Conservation (phyloP, 2,329 filamentous ascomycete species). For the Cladosporium sp. region DNA sequence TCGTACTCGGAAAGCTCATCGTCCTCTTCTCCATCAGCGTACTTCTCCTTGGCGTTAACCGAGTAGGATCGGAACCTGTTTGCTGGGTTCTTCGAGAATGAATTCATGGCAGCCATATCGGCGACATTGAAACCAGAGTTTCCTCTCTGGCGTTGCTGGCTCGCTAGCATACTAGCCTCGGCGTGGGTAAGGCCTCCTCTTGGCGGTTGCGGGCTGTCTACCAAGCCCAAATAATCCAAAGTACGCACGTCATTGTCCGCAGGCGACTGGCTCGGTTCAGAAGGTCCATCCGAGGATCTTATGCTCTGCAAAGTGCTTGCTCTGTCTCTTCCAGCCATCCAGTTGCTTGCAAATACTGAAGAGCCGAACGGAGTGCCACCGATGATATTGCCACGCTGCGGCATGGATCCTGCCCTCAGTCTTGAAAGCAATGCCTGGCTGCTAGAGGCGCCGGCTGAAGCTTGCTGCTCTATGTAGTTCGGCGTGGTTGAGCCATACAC, state of each 20-base stretch:
- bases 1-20: constrained; percentile 53
- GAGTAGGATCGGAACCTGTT: constrained; percentile 96
- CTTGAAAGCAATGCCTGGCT: constrained; percentile 79
- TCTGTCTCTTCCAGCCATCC: constrained; percentile 78
- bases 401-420: constrained; percentile 89
- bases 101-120: constrained; percentile 73
- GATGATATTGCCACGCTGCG: constrained; percentile 75
- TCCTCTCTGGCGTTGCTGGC: constrained; percentile 49
- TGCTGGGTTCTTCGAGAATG: constrained; percentile 69
- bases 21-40: constrained; percentile 85
- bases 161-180: constrained; percentile 51
- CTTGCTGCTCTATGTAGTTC: constrained; percentile 28
- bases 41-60: constrained; percentile 97
- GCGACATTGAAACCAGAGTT: constrained; percentile 65
- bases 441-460: constrained; percentile 53
- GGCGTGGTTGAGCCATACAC: constrained; percentile 62
- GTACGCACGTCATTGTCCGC: constrained; percentile 90
- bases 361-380: constrained; percentile 74
- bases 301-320: constrained; percentile 89
- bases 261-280: constrained; percentile 81
- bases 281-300: constrained; percentile 81
- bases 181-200: constrained; percentile 71
- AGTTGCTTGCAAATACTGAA: constrained; percentile 83
- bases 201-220: constrained; percentile 84
- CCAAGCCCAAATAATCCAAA: constrained; percentile 90